Base-by-base conservation (phyloP, 345 rosid genomes). In the Conringia planisiliqua region DNA sequence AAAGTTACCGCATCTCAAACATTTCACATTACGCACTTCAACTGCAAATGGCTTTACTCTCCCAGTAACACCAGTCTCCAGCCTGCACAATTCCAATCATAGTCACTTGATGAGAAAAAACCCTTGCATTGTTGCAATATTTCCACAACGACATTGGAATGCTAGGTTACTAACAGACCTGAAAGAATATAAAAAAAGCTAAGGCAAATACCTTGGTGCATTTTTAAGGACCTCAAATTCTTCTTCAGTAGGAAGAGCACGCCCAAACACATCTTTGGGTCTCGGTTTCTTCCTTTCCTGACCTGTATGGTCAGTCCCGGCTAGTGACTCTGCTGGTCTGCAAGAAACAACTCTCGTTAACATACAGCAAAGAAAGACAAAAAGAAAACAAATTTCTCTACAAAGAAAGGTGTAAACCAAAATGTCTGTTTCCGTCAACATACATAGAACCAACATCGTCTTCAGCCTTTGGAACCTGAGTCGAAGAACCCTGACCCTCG, bases 201-300 rank as follows among this genome's bases (percentile, higher is more conserved):
- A n/a, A 12, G 70, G 44, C 32, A 67, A 39, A 74, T 81, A 90
- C 99, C 88, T 71, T 58, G 97, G 99, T 79, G 99, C 97, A 72
- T 89, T 90, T 80, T 90, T 90, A 17, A 92, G 90, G 72, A 90
- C 79, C 20, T 79, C 89, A 76, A 95, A 95, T 57, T 95, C 92
- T 82, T 90, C 97, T 80, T 89, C 97, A 11, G 99, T 92, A 2
- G 99, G 97, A 74, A 95, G 84, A 65, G 92, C n/a, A 63, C 96
- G 99, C 62, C 99, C 99, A 73, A 90, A 95, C 58, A 89, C 97
- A 89, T 95, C 99, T 84, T 87, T 95, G 5, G 97, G 93, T 62
- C 97, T 84, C 39, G 83, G 82, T 84, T 95, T 95, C 87, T 85
- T 90, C 83, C 82, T 89, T 55, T 84, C 88, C 64, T 85, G 81